Evolutionary conservation across 345 rosid species (phyloP).

Genomic region (Durio zibethinus): DNA sequence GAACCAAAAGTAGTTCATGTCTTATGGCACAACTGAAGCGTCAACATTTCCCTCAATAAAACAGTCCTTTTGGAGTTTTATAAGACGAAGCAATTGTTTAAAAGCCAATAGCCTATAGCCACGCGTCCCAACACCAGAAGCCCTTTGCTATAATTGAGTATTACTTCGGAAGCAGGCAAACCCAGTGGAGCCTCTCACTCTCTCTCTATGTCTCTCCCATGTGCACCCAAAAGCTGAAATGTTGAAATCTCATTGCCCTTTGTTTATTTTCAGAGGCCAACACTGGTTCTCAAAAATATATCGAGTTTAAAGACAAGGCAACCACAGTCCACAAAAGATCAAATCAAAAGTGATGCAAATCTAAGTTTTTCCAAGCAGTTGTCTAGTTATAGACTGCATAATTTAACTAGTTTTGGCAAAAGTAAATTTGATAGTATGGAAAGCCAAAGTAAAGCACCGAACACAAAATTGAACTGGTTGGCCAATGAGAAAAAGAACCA

Average conservation of each 20-base stretch:
- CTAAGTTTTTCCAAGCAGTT: background rate
- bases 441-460: background rate
- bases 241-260: background rate
- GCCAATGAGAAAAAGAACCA: background rate
- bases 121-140: background rate
- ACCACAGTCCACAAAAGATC: background rate
- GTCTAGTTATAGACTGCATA: background rate
- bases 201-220: constrained; percentile 11
- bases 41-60: background rate
- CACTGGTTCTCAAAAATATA: background rate
- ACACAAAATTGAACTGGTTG: background rate
- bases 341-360: background rate
- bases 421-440: background rate
- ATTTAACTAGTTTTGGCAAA: background rate
- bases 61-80: background rate
- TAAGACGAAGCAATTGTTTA: background rate
- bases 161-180: constrained; percentile 13
- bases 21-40: background rate
- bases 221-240: constrained; percentile 11
- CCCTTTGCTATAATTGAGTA: constrained; percentile 8
- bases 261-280: constrained; percentile 9
- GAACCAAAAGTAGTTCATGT: background rate
- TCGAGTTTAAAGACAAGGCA: background rate
- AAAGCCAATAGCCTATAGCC: background rate
- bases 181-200: background rate